Evolutionary conservation across 495 filamentous ascomycete species (phyloP).

Genomic region (Letharia lupina): DNA sequence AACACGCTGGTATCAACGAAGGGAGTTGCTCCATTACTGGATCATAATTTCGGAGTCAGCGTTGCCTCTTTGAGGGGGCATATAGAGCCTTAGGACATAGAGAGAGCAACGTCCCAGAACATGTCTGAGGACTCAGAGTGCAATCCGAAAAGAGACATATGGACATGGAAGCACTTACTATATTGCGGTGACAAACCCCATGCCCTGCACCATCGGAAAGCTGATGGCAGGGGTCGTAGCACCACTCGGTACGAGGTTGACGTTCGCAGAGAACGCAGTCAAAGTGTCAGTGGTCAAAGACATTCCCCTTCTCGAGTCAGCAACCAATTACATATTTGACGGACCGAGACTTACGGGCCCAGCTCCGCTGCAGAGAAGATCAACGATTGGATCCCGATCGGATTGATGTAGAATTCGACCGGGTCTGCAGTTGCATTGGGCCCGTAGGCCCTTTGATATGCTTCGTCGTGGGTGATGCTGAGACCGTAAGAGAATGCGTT

Average conservation of each 20-base stretch:
- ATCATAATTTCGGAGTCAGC: not conserved
- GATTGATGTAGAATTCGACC: slow-evolving; percentile 66
- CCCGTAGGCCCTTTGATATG: slow-evolving; percentile 56
- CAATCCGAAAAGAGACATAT: not conserved
- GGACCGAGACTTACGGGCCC: slow-evolving; percentile 27
- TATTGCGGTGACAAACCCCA: slow-evolving; percentile 73
- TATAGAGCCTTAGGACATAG: not conserved
- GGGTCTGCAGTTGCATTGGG: slow-evolving; percentile 37
- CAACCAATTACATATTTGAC: not conserved
- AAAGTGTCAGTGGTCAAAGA: slow-evolving; percentile 54
- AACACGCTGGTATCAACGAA: slow-evolving; percentile 63
- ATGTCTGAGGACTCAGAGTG: not conserved
- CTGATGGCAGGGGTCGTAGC: slow-evolving; percentile 51
- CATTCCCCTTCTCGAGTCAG: slow-evolving; percentile 29
- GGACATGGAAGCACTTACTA: slow-evolving; percentile 34
- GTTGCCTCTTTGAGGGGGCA: not conserved
- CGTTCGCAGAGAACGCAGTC: slow-evolving; percentile 62
- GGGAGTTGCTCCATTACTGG: slow-evolving; percentile 50
- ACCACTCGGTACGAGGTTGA: slow-evolving; percentile 50
- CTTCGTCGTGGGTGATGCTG: slow-evolving; percentile 61
- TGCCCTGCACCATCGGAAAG: slow-evolving; percentile 83
- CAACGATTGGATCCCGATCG: slow-evolving; percentile 72
- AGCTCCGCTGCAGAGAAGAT: slow-evolving; percentile 73
- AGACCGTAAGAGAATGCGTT: slow-evolving; percentile 65
- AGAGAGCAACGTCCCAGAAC: not conserved